phyloP scores from a whole-genome alignment of 129 eudicot genomes.

The Kitagawia praeruptora region DNA sequence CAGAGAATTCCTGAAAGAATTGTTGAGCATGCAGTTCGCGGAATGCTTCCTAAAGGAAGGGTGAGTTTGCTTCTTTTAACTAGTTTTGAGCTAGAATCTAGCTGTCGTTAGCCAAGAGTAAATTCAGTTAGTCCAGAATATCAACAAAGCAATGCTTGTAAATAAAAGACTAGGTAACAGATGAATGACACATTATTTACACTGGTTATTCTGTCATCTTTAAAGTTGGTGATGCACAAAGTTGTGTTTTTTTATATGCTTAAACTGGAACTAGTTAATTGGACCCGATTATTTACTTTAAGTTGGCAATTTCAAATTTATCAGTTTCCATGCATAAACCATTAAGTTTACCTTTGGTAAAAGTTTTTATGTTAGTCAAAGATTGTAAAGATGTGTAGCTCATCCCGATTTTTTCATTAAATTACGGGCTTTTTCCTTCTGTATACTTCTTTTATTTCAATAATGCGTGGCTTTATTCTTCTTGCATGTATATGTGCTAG shows the following conservation, averaged over 20 bases:
- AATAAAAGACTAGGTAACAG: background rate
- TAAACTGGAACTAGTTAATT: background rate
- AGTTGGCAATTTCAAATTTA: background rate
- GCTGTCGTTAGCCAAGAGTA: background rate
- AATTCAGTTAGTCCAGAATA: background rate
- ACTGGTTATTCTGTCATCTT: background rate
- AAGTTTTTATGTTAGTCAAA: background rate
- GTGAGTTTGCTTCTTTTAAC: conserved; percentile 37
- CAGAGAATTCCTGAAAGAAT: conserved; percentile 93
- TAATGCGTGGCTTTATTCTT: conserved; percentile 9
- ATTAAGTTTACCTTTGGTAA: background rate
- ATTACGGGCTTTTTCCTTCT: background rate
- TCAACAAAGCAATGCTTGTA: background rate
- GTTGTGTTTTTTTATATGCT: background rate
- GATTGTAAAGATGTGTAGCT: background rate
- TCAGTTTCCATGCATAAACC: background rate
- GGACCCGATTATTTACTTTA: background rate
- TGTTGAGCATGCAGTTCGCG: conserved; percentile 91
- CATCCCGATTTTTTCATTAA: background rate
- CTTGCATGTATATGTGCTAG: conserved; percentile 11
- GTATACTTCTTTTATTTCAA: background rate
- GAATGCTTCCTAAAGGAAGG: conserved; percentile 98
- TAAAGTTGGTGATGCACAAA: background rate
- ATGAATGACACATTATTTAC: no score
- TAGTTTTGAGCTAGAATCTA: background rate